Percentiles rank a stretch among this genome's conserved stretches.
phyloP scores from a whole-genome alignment of 208 protist genomes.

The Wallacemonas sp. region DNA sequence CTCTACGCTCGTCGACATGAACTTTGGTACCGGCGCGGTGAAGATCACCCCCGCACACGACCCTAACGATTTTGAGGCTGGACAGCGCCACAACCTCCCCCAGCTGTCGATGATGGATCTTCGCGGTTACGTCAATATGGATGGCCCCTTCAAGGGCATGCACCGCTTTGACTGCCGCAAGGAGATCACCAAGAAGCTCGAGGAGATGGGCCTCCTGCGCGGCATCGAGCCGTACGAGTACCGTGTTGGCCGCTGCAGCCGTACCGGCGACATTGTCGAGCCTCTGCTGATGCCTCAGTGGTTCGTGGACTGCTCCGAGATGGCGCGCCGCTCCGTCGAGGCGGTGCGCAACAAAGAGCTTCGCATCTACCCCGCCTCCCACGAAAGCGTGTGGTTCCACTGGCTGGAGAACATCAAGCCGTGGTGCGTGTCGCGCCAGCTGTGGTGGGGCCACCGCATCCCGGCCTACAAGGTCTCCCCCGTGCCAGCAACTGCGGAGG shows the following conservation, averaged over 20 bases:
- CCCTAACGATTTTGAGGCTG: conserved; percentile 99
- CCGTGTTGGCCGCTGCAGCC: conserved; percentile 94
- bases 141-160: conserved; percentile 94
- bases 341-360: conserved; percentile 90
- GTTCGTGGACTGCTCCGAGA: conserved; percentile 96
- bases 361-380: conserved; percentile 92
- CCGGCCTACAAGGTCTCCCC: conserved; percentile 96
- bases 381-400: conserved; percentile 94
- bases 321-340: conserved; percentile 82
- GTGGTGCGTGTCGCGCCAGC: conserved; percentile 99
- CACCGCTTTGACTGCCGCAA: conserved; percentile 95
- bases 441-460: conserved; percentile 99
- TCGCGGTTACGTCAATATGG: conserved; percentile 93
- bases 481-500: conserved; percentile 24
- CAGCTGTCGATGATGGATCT: conserved; percentile 96
- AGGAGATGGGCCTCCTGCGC: conserved; percentile 90
- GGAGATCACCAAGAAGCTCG: conserved; percentile 89
- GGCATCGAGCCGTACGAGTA: conserved; percentile 94
- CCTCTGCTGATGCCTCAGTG: conserved; percentile 99
- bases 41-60: conserved; percentile 99
- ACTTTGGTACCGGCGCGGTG: conserved; percentile 98
- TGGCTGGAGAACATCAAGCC: conserved; percentile 97
- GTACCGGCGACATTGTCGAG: conserved; percentile 99
- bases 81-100: conserved; percentile 95
- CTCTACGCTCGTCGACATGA: conserved; percentile 96